A percentile compares a stretch with the other conserved stretches of the same genome.
Conservation (phyloP, 768 basidiomycete species). For the Chalciporus pseudorubinellus region DNA sequence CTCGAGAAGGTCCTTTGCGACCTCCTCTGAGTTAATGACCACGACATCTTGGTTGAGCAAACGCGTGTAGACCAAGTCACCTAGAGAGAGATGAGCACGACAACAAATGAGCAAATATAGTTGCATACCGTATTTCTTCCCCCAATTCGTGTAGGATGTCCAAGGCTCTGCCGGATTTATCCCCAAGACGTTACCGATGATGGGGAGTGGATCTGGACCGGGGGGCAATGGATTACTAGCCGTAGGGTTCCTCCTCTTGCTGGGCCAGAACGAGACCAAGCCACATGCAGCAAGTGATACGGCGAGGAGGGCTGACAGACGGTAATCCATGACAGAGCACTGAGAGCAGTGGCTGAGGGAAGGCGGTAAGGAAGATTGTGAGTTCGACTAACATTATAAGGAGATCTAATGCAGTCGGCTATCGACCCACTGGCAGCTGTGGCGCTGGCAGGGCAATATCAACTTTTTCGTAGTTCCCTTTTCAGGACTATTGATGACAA, state of each 20-base stretch:
- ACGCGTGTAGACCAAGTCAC: slow-evolving; percentile 37
- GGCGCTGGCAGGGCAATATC: background rate
- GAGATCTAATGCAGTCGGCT: no score
- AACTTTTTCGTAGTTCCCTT: background rate
- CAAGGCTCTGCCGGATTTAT: slow-evolving; percentile 29
- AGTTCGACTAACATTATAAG: background rate
- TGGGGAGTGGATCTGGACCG: slow-evolving; percentile 48
- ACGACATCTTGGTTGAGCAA: slow-evolving; percentile 38
- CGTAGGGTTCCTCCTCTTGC: background rate
- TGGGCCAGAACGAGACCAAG: slow-evolving; percentile 7
- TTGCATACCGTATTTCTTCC: slow-evolving; percentile 26
- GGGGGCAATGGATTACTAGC: slow-evolving; percentile 38
- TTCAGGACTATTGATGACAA: background rate
- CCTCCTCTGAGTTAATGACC: slow-evolving; percentile 40
- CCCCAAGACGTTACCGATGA: slow-evolving; percentile 30
- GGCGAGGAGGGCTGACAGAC: slow-evolving; percentile 10
- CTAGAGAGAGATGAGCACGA: slow-evolving; percentile 10
- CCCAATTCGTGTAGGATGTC: slow-evolving; percentile 34
- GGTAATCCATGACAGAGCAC: slow-evolving; percentile 11
- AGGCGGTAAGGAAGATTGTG: background rate
- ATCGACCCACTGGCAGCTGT: no score
- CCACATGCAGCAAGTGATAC: slow-evolving; percentile 5
- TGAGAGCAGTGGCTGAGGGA: background rate
- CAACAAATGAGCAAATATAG: slow-evolving; percentile 10
- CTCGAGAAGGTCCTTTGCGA: slow-evolving; percentile 43